These are phyloP conservation scores for Podosphaera leucotricha DNA, from an alignment of 2,329 filamentous ascomycete species.

Conservation along the genomic window DNA sequence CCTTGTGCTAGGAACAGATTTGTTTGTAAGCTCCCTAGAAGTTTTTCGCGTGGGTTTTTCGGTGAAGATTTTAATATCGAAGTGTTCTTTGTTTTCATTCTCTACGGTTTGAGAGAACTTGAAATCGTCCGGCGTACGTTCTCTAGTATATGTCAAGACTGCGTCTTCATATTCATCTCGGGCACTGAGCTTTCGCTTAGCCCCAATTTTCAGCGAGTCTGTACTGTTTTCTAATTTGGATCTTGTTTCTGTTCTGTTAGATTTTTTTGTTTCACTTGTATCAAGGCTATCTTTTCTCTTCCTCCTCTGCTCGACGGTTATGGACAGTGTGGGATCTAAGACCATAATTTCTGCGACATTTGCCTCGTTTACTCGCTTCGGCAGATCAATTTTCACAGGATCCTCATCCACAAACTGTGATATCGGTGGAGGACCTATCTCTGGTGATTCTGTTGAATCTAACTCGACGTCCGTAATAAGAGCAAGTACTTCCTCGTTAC, in stretches of 20 bases:
- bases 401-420: slow-evolving; percentile 35
- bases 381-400: slow-evolving; percentile 28
- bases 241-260: slow-evolving; percentile 3
- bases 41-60: slow-evolving; percentile 11
- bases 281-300: slow-evolving; percentile 14
- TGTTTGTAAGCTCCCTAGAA: not conserved
- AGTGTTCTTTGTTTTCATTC: slow-evolving; percentile 11
- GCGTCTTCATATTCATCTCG: slow-evolving; percentile 27
- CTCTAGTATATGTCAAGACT: slow-evolving; percentile 15
- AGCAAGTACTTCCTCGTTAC: slow-evolving; percentile 13
- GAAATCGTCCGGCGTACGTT: slow-evolving; percentile 10
- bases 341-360: slow-evolving; percentile 4
- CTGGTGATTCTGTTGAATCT: slow-evolving; percentile 34
- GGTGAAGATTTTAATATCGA: slow-evolving; percentile 3
- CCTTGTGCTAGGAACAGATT: slow-evolving; percentile 8
- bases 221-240: slow-evolving; percentile 5
- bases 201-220: slow-evolving; percentile 21
- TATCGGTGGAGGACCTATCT: slow-evolving; percentile 39
- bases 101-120: slow-evolving; percentile 12
- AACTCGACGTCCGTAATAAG: slow-evolving; percentile 7
- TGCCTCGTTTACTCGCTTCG: slow-evolving; percentile 9
- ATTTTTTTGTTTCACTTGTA: slow-evolving; percentile 5
- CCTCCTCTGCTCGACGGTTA: slow-evolving; percentile 15
- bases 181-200: slow-evolving; percentile 33
- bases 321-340: slow-evolving; percentile 11